These are phyloP conservation scores for Fusarium guadeloupense DNA, from an alignment of 2,329 filamentous ascomycete genomes.

Conservation along the genomic window DNA sequence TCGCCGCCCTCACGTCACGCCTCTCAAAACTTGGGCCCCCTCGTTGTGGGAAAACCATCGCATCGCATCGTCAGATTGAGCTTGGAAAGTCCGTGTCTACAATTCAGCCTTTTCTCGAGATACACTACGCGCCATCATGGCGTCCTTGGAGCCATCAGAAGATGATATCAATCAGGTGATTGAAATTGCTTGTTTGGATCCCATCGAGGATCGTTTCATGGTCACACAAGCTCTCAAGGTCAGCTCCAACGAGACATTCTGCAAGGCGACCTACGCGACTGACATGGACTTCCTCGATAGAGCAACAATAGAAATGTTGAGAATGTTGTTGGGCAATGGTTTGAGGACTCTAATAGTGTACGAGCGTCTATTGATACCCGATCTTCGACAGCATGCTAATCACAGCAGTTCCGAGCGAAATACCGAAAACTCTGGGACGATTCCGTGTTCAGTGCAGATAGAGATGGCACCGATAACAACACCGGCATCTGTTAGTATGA, in stretches of 20 bases:
- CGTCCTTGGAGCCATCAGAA: slow-evolving; percentile 50
- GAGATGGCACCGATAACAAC: slow-evolving; percentile 58
- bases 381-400: slow-evolving; percentile 20
- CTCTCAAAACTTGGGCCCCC: slow-evolving; percentile 6
- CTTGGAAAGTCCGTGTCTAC: neutral
- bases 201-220: slow-evolving; percentile 50
- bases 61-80: slow-evolving; percentile 16
- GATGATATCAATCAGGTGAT: slow-evolving; percentile 52
- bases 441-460: slow-evolving; percentile 59
- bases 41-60: slow-evolving; percentile 6
- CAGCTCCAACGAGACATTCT: neutral
- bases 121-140: slow-evolving; percentile 39
- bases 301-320: slow-evolving; percentile 58
- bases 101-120: neutral
- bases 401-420: slow-evolving; percentile 55
- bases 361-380: slow-evolving; percentile 1
- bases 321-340: slow-evolving; percentile 62
- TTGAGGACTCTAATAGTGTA: slow-evolving; percentile 56
- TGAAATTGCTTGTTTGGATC: slow-evolving; percentile 53
- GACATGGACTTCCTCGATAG: slow-evolving; percentile 31
- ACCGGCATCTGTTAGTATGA: slow-evolving; percentile 55
- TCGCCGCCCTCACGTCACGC: neutral
- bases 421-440: slow-evolving; percentile 65
- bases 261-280: slow-evolving; percentile 7
- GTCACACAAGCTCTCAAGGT: slow-evolving; percentile 56